phyloP scores from a whole-genome alignment of 1,139 yeast genomes.

The Zygosaccharomyces sapae region DNA sequence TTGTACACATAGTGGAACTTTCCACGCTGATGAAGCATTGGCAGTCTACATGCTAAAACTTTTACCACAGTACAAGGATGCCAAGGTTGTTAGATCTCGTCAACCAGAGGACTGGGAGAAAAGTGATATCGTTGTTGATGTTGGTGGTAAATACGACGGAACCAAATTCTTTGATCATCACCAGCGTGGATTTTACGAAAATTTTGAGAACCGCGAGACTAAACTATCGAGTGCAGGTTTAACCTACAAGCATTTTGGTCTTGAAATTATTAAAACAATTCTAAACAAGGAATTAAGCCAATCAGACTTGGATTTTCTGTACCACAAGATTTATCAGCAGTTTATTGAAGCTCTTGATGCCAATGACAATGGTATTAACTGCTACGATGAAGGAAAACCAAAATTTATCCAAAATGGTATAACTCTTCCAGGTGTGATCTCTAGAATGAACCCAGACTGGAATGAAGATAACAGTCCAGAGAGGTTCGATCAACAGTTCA shows the following conservation, averaged over 20 bases:
- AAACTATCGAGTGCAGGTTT: conserved; percentile 92
- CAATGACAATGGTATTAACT: conserved; percentile 86
- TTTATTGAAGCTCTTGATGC: conserved; percentile 93
- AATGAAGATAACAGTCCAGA: conserved; percentile 59
- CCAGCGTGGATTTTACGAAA: conserved; percentile 73
- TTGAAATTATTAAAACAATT: conserved; percentile 56
- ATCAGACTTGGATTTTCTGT: conserved; percentile 53
- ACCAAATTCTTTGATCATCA: conserved; percentile 90
- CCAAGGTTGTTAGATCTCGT: conserved; percentile 76
- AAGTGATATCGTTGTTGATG: conserved; percentile 92
- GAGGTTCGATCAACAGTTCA: conserved; percentile 62
- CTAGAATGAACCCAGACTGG: conserved; percentile 85
- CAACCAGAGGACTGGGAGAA: conserved; percentile 76
- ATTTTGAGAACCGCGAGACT: conserved; percentile 58
- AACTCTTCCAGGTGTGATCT: conserved; percentile 73
- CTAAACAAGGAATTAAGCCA: conserved; percentile 40
- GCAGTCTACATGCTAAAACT: conserved; percentile 83
- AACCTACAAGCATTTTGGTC: conserved; percentile 88
- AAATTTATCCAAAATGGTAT: conserved; percentile 56
- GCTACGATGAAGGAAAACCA: conserved; percentile 50
- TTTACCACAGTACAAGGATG: conserved; percentile 63
- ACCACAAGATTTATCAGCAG: conserved; percentile 72
- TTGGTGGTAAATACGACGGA: conserved; percentile 89
- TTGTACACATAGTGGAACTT: conserved; percentile 91
- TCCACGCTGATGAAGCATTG: conserved; percentile 97